Evolutionary conservation across 1,284 basidiomycete species (phyloP).

Genomic region (Puccinia coronata): DNA sequence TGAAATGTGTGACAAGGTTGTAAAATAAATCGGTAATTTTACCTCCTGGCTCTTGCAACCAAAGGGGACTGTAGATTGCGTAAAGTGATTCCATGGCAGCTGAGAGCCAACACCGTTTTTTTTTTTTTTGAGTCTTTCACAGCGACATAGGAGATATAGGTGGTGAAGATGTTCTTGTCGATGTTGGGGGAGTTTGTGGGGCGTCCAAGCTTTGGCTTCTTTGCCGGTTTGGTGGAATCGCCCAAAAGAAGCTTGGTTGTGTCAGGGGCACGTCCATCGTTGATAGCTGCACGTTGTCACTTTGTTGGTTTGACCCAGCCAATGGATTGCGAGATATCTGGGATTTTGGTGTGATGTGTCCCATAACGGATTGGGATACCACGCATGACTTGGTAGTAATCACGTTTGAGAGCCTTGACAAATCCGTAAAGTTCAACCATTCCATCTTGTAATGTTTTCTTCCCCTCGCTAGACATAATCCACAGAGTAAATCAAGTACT

Average conservation of each 20-base stretch:
- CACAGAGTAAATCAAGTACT: no score
- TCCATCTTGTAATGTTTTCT: background rate
- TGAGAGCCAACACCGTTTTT: constrained; percentile 5
- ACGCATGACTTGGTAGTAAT: no score
- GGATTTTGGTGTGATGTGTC: no score
- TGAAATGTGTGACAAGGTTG: no score
- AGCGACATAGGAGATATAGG: background rate
- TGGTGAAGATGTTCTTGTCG: background rate
- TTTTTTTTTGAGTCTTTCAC: background rate
- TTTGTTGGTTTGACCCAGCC: background rate
- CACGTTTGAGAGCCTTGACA: background rate
- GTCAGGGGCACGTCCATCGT: background rate
- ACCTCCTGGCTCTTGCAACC: background rate
- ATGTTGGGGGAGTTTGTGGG: background rate
- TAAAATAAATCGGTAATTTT: no score
- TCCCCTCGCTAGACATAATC: background rate
- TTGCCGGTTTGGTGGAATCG: background rate
- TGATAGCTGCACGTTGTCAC: background rate
- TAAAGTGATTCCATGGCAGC: background rate
- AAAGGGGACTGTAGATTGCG: background rate
- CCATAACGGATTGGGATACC: background rate
- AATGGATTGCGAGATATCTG: background rate
- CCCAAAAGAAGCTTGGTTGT: no score
- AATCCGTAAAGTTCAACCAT: background rate
- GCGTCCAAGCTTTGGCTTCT: background rate